phyloP scores from a whole-genome alignment of 257 asterid genomes.

The Lavandula angustifolia region DNA sequence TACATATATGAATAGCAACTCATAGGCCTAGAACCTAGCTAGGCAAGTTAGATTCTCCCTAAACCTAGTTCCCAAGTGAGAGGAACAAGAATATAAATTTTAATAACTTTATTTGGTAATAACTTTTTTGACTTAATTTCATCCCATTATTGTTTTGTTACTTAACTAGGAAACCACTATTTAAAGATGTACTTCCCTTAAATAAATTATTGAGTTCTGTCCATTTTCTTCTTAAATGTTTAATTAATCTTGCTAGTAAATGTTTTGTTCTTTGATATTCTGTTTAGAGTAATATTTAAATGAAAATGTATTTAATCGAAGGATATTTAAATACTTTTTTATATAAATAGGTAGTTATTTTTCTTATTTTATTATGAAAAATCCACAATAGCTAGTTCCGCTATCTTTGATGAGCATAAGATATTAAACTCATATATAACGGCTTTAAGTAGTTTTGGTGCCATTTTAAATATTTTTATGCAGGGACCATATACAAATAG shows the following conservation, averaged over 20 bases:
- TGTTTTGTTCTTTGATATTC: background rate
- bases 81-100: conserved; percentile 38
- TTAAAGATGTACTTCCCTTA: conserved; percentile 2
- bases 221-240: background rate
- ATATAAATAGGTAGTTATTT: no score
- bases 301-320: no score
- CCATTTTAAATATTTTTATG: background rate
- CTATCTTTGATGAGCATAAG: no score
- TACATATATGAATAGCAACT: background rate
- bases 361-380: no score
- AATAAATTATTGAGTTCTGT: no score
- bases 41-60: conserved; percentile 42
- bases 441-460: no score
- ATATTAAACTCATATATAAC: no score
- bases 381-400: no score
- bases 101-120: conserved; percentile 31
- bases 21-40: conserved; percentile 38
- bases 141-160: conserved; percentile 22
- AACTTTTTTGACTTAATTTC: conserved; percentile 27
- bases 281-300: no score
- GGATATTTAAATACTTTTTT: no score
- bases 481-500: background rate
- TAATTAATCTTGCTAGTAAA: background rate
- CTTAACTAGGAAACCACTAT: conserved; percentile 16
- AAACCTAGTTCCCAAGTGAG: conserved; percentile 43